These are phyloP conservation scores for Prunus yedoensis DNA, from an alignment of 331 rosid genomes.

Conservation along the genomic window DNA sequence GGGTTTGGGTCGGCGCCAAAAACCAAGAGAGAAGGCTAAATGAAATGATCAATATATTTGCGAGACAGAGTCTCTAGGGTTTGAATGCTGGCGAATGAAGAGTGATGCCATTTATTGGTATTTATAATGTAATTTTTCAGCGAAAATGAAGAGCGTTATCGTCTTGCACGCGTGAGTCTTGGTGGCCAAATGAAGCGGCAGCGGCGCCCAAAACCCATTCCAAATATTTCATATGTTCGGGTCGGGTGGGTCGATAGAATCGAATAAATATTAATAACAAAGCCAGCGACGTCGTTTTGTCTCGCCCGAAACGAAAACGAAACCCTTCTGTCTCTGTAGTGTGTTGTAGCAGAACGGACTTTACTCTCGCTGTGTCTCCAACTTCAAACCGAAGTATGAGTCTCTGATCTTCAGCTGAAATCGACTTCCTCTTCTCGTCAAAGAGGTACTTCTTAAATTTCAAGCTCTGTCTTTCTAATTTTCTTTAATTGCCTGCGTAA, in stretches of 20 bases:
- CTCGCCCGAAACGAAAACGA: too few species aligned
- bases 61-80: background rate
- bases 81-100: background rate
- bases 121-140: background rate
- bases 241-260: background rate
- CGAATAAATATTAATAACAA: too few species aligned
- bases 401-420: background rate
- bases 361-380: background rate
- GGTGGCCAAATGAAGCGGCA: background rate
- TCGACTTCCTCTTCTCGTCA: background rate
- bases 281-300: background rate
- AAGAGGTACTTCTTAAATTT: background rate
- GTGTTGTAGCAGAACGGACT: background rate
- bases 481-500: background rate
- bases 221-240: background rate
- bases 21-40: background rate
- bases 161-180: background rate
- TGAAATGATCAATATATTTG: background rate
- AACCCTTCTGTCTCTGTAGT: background rate
- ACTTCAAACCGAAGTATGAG: background rate
- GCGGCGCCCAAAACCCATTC: background rate
- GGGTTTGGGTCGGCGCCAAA: background rate
- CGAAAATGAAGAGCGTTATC: background rate
- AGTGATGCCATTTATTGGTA: background rate
- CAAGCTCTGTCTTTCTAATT: background rate